A percentile compares a stretch with the other conserved stretches of the same genome.
These are phyloP conservation scores for Mimosa bimucronata DNA, from an alignment of 306 rosid genomes.

Conservation along the genomic window DNA sequence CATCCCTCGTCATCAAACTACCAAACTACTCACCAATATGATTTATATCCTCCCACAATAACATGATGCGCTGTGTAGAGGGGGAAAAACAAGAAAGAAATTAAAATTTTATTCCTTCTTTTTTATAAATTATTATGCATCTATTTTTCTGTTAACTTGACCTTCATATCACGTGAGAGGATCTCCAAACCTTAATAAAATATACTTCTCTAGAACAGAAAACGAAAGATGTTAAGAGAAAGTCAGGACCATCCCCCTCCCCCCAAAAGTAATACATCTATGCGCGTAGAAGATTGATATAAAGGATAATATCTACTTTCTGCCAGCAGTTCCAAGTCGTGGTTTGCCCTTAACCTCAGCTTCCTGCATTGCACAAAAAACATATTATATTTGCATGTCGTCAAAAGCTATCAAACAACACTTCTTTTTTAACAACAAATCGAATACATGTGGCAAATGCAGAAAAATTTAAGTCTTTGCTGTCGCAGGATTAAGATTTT, in stretches of 20 bases:
- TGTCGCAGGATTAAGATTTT: constrained; percentile 86
- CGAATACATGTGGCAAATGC: constrained; percentile 83
- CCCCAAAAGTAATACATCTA: constrained; percentile 5
- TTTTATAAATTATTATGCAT: neutral
- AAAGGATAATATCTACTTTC: constrained; percentile 20
- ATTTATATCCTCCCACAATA: neutral
- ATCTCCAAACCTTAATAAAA: neutral
- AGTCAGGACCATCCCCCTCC: neutral
- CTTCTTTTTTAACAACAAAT: constrained; percentile 1
- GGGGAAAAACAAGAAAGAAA: neutral
- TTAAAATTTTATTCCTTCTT: neutral
- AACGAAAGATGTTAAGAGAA: neutral
- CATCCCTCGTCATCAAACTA: constrained; percentile 9
- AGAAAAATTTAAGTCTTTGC: constrained; percentile 75
- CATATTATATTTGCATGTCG: constrained; percentile 10
- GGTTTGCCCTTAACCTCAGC: constrained; percentile 24
- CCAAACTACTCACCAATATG: constrained; percentile 4
- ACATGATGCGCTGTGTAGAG: neutral
- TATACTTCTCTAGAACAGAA: neutral
- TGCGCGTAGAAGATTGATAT: constrained; percentile 16
- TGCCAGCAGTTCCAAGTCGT: constrained; percentile 11
- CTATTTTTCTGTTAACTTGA: neutral
- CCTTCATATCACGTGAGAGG: neutral
- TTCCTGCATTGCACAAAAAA: constrained; percentile 27
- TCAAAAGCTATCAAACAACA: too few species aligned